Conservation (phyloP, 345 rosid species). For the Aethionema arabicum region DNA sequence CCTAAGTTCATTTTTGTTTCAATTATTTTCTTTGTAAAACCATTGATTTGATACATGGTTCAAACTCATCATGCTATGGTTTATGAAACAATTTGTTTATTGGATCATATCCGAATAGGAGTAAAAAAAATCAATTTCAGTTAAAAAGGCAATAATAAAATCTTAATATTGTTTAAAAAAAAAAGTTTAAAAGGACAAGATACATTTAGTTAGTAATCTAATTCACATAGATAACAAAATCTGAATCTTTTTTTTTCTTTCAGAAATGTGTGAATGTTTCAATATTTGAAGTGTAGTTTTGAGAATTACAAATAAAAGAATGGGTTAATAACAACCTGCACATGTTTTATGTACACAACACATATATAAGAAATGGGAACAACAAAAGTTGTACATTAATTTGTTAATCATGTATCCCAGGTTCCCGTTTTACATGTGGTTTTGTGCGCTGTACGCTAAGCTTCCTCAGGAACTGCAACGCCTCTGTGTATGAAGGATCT, state of each 20-base stretch:
- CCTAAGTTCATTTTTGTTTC: too few relatives aligned
- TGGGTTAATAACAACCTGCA: constrained; percentile 15
- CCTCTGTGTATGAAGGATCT: constrained; percentile 82
- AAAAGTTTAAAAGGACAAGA: too few relatives aligned
- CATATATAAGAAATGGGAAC: not conserved
- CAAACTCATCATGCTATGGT: too few relatives aligned
- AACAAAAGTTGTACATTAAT: constrained; percentile 4
- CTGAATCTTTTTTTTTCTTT: too few relatives aligned
- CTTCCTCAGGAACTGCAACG: constrained; percentile 63
- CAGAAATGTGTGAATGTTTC: too few relatives aligned
- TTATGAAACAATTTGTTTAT: too few relatives aligned
- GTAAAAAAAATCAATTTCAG: too few relatives aligned
- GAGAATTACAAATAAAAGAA: constrained; percentile 23
- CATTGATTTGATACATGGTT: too few relatives aligned
- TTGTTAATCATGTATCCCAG: constrained; percentile 21
- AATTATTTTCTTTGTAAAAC: too few relatives aligned
- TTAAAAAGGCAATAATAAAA: too few relatives aligned
- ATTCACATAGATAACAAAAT: not conserved
- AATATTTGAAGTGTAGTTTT: not conserved
- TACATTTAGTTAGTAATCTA: not conserved
- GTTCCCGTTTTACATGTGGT: constrained; percentile 22
- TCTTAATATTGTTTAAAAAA: too few relatives aligned
- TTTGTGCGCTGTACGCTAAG: constrained; percentile 48
- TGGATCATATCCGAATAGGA: too few relatives aligned
- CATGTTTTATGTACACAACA: constrained; percentile 14